phyloP scores from a whole-genome alignment of 2,329 filamentous ascomycete species.

The Lecanicillium sp. region DNA sequence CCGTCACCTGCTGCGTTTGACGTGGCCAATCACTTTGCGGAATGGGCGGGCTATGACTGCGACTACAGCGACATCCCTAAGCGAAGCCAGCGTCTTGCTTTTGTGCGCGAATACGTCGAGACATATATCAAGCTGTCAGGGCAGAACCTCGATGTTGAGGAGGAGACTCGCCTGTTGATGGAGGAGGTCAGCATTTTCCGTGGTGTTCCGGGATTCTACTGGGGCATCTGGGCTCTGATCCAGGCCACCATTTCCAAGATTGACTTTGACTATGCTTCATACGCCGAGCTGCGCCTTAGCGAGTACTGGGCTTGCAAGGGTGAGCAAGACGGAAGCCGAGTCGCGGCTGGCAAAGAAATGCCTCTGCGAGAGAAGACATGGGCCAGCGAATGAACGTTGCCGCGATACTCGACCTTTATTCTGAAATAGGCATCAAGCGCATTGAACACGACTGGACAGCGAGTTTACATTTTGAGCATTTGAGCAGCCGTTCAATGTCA shows the following conservation, averaged over 20 bases:
- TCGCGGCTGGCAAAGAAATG: constrained; percentile 44
- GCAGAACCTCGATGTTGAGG: constrained; percentile 40
- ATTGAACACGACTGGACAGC: too few species aligned
- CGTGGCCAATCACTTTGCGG: constrained; percentile 94
- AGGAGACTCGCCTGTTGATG: constrained; percentile 61
- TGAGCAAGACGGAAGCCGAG: constrained; percentile 57
- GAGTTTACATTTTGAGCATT: too few species aligned
- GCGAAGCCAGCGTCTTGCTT: constrained; percentile 64
- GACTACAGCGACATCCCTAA: constrained; percentile 80
- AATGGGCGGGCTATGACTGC: constrained; percentile 97
- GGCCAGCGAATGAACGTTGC: constrained; percentile 36
- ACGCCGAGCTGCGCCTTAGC: constrained; percentile 75
- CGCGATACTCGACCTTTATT: constrained; percentile 30
- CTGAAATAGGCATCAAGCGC: too few species aligned
- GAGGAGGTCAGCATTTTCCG: constrained; percentile 80
- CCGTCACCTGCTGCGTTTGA: constrained; percentile 94
- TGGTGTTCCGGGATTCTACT: constrained; percentile 80
- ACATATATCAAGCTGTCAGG: constrained; percentile 55
- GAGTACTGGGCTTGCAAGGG: constrained; percentile 93
- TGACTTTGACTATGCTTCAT: constrained; percentile 91
- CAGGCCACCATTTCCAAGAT: constrained; percentile 92
- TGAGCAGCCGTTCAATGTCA: too few species aligned
- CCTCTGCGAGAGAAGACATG: constrained; percentile 73
- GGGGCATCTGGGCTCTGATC: constrained; percentile 94
- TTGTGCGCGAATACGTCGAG: constrained; percentile 74